Conservation (phyloP, 441 rosid genomes). For the Populus hybrid region DNA sequence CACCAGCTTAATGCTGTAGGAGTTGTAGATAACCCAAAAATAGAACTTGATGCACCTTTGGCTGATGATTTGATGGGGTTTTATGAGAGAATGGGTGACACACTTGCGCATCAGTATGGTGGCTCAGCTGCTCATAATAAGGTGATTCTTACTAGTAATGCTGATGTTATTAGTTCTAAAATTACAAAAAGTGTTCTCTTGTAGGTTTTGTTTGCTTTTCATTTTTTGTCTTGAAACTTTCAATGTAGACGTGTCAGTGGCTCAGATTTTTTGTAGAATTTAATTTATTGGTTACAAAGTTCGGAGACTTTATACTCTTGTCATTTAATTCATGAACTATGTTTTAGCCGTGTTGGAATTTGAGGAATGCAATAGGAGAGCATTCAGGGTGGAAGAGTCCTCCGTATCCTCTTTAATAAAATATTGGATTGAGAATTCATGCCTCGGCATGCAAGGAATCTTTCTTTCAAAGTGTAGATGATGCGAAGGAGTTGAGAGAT, state of each 20-base stretch:
- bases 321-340: neutral
- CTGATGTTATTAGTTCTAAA: constrained; percentile 3
- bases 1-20: constrained; percentile 84
- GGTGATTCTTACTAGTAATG: constrained; percentile 40
- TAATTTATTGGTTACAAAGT: neutral
- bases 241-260: neutral
- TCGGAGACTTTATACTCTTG: neutral
- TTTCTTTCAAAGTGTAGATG: neutral
- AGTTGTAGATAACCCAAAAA: constrained; percentile 53
- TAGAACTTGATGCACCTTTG: constrained; percentile 79
- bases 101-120: constrained; percentile 96
- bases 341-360: neutral
- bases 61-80: constrained; percentile 82
- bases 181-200: constrained; percentile 4
- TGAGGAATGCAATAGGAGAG: neutral
- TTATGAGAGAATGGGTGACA: constrained; percentile 99
- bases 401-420: neutral
- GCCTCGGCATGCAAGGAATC: neutral
- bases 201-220: constrained; percentile 7
- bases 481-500: neutral
- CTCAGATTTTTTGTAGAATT: neutral
- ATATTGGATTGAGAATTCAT: neutral
- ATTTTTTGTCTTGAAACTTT: neutral
- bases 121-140: constrained; percentile 99
- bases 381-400: neutral